These are phyloP conservation scores for Dendrothele bispora DNA, from an alignment of 768 basidiomycete genomes.

Conservation along the genomic window DNA sequence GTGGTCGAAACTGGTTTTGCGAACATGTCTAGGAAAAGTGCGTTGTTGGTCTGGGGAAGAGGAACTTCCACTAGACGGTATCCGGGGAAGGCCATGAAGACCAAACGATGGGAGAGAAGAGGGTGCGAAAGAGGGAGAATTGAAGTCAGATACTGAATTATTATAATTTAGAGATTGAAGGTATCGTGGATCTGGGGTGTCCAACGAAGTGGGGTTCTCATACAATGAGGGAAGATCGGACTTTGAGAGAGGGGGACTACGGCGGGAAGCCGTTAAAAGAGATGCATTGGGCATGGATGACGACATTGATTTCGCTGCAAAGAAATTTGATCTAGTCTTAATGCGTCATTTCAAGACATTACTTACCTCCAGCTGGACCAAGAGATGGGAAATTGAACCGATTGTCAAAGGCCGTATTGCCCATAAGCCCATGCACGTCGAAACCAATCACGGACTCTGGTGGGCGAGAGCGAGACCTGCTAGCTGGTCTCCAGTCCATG, in stretches of 20 bases:
- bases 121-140: conserved; percentile 56
- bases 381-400: conserved; percentile 45
- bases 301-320: too few relatives aligned
- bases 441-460: conserved; percentile 52
- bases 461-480: conserved; percentile 77
- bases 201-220: conserved; percentile 44
- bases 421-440: conserved; percentile 33
- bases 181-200: conserved; percentile 31
- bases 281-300: conserved; percentile 17
- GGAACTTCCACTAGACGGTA: conserved; percentile 31
- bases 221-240: conserved; percentile 45
- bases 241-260: conserved; percentile 37
- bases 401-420: conserved; percentile 10
- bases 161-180: conserved; percentile 31
- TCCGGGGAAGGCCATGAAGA: conserved; percentile 54
- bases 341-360: too few relatives aligned
- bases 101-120: conserved; percentile 76
- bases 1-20: conserved; percentile 95
- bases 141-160: conserved; percentile 38
- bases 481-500: conserved; percentile 88
- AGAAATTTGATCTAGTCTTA: too few relatives aligned
- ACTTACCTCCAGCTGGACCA: too few relatives aligned
- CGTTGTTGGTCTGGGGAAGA: conserved; percentile 34
- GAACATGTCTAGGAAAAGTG: conserved; percentile 79
- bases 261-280: conserved; percentile 40